Conservation (phyloP, 345 rosid species). For the Hypericum perforatum region DNA sequence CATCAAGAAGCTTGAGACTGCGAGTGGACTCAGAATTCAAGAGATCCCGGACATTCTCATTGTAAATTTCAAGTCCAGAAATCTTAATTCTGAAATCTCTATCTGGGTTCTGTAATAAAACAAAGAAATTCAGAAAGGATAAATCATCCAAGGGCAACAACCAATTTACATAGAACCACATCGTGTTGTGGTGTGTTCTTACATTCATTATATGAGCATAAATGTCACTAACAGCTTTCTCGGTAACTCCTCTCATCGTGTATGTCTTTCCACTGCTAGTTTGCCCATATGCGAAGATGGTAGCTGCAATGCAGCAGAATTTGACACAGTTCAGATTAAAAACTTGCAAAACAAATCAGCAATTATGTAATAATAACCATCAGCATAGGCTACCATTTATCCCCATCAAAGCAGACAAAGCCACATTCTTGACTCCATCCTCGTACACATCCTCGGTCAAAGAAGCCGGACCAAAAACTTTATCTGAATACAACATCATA, state of each 20-base stretch:
- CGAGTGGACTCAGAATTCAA: constrained; percentile 87
- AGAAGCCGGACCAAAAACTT: constrained; percentile 77
- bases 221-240: constrained; percentile 93
- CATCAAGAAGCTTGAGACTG: constrained; percentile 93
- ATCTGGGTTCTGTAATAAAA: constrained; percentile 67
- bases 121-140: constrained; percentile 8
- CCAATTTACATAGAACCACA: background rate
- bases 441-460: constrained; percentile 80
- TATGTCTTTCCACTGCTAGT: constrained; percentile 98
- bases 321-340: background rate
- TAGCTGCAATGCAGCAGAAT: constrained; percentile 42
- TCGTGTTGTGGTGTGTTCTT: constrained; percentile 17
- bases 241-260: constrained; percentile 98
- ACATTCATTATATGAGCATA: constrained; percentile 78
- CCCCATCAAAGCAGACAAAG: constrained; percentile 91
- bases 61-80: constrained; percentile 93
- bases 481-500: constrained; percentile 39
- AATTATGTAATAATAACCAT: background rate
- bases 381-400: constrained; percentile 54
- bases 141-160: background rate
- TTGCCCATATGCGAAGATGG: constrained; percentile 97
- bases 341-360: background rate
- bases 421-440: constrained; percentile 95
- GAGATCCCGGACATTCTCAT: constrained; percentile 88
- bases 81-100: constrained; percentile 91